Percentiles rank a stretch among this genome's conserved stretches.
phyloP scores from a whole-genome alignment of 164 flowering plant genomes.

The Annona squamosa region DNA sequence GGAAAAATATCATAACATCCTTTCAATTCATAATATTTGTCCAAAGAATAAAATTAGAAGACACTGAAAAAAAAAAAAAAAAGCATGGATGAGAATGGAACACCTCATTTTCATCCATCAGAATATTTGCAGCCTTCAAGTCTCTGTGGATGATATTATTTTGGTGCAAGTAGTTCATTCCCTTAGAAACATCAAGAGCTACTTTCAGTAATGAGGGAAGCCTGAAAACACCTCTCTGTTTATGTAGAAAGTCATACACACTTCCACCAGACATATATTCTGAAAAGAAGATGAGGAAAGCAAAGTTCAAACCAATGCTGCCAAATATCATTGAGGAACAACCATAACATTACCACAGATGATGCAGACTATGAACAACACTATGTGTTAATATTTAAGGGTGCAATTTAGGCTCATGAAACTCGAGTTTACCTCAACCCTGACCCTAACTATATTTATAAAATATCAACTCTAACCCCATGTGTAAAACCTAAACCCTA shows the following conservation, averaged over 20 bases:
- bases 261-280: constrained; percentile 97
- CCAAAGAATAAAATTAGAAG: neutral
- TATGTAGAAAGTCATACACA: constrained; percentile 85
- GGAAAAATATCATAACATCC: no score
- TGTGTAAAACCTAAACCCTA: no score
- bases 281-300: constrained; percentile 18
- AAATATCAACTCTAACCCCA: no score
- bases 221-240: constrained; percentile 70
- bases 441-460: no score
- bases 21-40: no score
- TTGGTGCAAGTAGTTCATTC: constrained; percentile 96
- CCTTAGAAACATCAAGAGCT: constrained; percentile 85
- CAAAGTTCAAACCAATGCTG: neutral
- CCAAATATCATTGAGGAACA: neutral
- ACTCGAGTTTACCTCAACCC: no score
- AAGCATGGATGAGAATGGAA: constrained; percentile 7
- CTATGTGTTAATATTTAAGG: neutral
- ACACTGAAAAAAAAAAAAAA: neutral
- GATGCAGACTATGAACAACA: neutral
- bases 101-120: constrained; percentile 98
- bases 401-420: no score
- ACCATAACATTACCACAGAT: neutral
- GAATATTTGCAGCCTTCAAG: constrained; percentile 91
- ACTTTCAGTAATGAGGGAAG: constrained; percentile 81
- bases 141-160: constrained; percentile 95